Base-by-base conservation (phyloP, 2,329 filamentous ascomycete genomes). In the Trichothecium roseum region DNA sequence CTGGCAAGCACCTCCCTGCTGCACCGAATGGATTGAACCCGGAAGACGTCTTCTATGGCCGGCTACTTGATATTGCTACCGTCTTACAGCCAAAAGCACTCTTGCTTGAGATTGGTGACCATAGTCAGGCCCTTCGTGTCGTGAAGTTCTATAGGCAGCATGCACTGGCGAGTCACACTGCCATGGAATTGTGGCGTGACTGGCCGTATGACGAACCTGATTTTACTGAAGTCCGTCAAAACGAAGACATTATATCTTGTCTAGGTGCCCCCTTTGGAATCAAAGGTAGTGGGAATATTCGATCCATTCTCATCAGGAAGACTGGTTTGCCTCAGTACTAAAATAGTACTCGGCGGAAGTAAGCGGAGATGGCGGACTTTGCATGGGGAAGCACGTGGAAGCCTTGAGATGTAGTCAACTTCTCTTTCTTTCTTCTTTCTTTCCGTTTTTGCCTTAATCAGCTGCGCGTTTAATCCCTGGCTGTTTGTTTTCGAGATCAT, bases 141-240 rank as follows among this genome's bases (percentile, higher is more conserved):
- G 67, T 70, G 2, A 47, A 52, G 8, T 58, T 74, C 49, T 70
- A 66, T 6, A 35, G 55, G 18, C 35, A 35, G 6, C 45, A 59
- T 38, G n/a, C 35, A 39, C 36, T 53, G 6, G 40, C 47, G 20
- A 32, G 38, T 52, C 49, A 37, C 16, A 53, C 59, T 3, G 50
- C 52, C 3, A 54, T 79, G 2, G 78, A 87, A 54, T 65, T 88
- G 5, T 89, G 84, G 84, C 62, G 80, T 37, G 84, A 89, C 51
- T 72, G 68, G 55, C 77, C 76, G 0, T 68, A 71, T 46, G 37
- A 59, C 30, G 42, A 45, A 10, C 45, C 57, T 0, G 42, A 42
- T 1, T 24, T 10, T 24, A 10, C 20, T 24, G 51, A 54, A 24
- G 20, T 10, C 20, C 10, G 20, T 24, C 20, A 24, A 10, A 24